Evolutionary conservation across 257 asterid genomes (phyloP).

Genomic region (Plantago major): DNA sequence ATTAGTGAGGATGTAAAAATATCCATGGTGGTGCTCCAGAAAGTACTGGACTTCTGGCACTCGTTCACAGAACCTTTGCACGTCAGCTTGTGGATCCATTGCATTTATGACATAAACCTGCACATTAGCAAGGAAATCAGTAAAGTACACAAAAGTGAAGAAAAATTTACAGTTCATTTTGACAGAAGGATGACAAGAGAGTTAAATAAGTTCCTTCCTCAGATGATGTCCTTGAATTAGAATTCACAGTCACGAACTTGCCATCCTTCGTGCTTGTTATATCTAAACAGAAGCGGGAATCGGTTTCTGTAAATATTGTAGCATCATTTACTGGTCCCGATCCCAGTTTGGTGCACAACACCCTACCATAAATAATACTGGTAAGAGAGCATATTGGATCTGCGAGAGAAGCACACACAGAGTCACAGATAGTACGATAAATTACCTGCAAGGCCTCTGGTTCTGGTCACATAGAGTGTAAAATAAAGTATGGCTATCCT

Average conservation of each 20-base stretch:
- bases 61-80: conserved; percentile 70
- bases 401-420: conserved; percentile 6
- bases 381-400: conserved; percentile 24
- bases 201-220: conserved; percentile 76
- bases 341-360: conserved; percentile 55
- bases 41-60: conserved; percentile 81
- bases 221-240: conserved; percentile 97
- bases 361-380: conserved; percentile 42
- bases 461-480: conserved; percentile 73
- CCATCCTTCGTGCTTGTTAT: conserved; percentile 90
- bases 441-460: conserved; percentile 88
- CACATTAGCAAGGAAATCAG: conserved; percentile 25
- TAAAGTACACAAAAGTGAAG: conserved; percentile 11
- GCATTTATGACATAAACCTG: conserved; percentile 82
- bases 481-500: conserved; percentile 59
- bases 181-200: conserved; percentile 16
- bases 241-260: conserved; percentile 88
- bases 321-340: conserved; percentile 41
- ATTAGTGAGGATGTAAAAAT: conserved; percentile 78
- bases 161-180: not conserved
- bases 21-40: conserved; percentile 66
- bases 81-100: conserved; percentile 38
- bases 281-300: conserved; percentile 79
- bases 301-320: conserved; percentile 62
- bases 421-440: conserved; percentile 17